Conservation (phyloP, 177 flowering plant species). For the Vitis hybrid region DNA sequence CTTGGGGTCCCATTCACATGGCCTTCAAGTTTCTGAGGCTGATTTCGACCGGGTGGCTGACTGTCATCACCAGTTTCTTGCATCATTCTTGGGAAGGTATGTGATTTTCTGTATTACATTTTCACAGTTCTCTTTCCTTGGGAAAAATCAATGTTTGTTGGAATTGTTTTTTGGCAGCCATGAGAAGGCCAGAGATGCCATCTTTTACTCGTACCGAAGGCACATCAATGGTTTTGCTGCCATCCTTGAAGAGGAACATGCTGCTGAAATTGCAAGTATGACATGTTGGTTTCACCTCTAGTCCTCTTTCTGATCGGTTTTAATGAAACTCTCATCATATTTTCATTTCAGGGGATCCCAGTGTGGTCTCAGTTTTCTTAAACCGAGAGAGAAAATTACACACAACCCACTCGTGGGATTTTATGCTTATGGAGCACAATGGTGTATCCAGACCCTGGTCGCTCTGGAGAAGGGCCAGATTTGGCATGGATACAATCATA, state of each 20-base stretch:
- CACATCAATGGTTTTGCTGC: slow-evolving; percentile 70
- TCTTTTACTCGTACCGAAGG: slow-evolving; percentile 48
- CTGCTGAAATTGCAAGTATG: slow-evolving; percentile 47
- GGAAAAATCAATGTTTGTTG: not conserved
- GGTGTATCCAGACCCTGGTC: slow-evolving; percentile 27
- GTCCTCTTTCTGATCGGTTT: too few relatives aligned
- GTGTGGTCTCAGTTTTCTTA: slow-evolving; percentile 52
- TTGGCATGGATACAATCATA: slow-evolving; percentile 56
- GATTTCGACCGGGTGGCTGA: slow-evolving; percentile 39
- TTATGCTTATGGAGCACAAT: slow-evolving; percentile 38
- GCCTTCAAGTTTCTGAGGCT: slow-evolving; percentile 19
- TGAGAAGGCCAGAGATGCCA: slow-evolving; percentile 46
- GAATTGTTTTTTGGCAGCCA: slow-evolving; percentile 16
- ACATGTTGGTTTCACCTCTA: not conserved
- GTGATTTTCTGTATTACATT: not conserved
- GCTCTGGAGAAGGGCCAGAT: slow-evolving; percentile 42
- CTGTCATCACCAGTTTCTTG: slow-evolving; percentile 56
- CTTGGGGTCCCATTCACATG: slow-evolving; percentile 74
- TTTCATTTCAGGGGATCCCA: slow-evolving; percentile 38
- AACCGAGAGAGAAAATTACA: slow-evolving; percentile 36
- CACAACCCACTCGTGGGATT: slow-evolving; percentile 64
- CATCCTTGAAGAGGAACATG: slow-evolving; percentile 51
- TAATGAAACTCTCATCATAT: not conserved
- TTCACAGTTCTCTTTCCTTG: not conserved
- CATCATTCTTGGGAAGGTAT: slow-evolving; percentile 66